Base-by-base conservation (phyloP, 75 land plant genomes). In the Adiantum capillusveneris region DNA sequence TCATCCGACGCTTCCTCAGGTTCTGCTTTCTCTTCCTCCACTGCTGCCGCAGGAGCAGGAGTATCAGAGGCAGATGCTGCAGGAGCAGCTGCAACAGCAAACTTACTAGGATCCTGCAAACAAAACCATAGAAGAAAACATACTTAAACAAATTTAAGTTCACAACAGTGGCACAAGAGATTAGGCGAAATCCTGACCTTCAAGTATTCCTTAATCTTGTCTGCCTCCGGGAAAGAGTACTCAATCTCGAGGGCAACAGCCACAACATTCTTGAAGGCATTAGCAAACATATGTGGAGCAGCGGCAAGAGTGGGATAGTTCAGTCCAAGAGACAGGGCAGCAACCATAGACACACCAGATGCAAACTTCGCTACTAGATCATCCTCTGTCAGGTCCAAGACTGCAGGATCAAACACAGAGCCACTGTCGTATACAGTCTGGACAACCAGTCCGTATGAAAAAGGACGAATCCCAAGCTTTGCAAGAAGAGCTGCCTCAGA, bases 251-350 rank as follows among this genome's bases (percentile, higher is more conserved):
- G 60, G 11, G 89, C 89, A 57, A 85, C 49, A 36, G 89, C 62
- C 21, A 85, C 48, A 20, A 85, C 73, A 51, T 83, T 85, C 77
- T 85, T 85, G 75, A 79, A 85, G 0, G 71, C 71, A 67, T 85
- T 83, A 57, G 73, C 75, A 62, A 83, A 73, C 69, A 69, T 72
- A 76, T 85, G 89, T 6, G 89, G 77, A 16, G 83, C 89, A 53
- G 86, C 86, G 29, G 86, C 86, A 31, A 85, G 25, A n/a, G 86
- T 82, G 24, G 86, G 89, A 65, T 85, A 85, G 89, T n/a, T n/a
- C n/a, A n/a, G n/a, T n/a, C n/a, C n/a, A n/a, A n/a, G n/a, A n/a
- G n/a, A 79, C 0, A 85, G 52, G 0, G 88, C 68, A 22, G 88
- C 77, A 19, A 85, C 77, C 34, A 46, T 68, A 7, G 79, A 79